Percentiles rank a stretch among this genome's conserved stretches.
Conservation (phyloP, 1,139 yeast species). For the Kodamaea anthophila region DNA sequence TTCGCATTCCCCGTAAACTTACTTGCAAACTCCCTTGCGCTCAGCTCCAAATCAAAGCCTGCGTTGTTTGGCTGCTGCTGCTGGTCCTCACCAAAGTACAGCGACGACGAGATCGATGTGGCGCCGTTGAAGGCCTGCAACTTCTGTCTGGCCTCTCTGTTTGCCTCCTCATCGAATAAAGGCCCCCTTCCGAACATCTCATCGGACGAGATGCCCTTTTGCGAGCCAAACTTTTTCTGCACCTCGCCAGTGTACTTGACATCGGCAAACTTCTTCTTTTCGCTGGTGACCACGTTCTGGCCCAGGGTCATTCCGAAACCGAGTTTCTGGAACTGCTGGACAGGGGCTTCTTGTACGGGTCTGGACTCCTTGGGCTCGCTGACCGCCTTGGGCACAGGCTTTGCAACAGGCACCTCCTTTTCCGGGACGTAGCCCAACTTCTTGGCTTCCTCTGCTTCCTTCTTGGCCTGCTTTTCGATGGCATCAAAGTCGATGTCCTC, state of each 20-base stretch:
- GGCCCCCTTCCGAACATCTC: conserved; percentile 87
- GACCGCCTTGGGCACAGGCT: conserved; percentile 9
- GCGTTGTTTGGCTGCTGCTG: conserved; percentile 25
- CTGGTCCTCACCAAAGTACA: conserved; percentile 88
- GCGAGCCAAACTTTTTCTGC: conserved; percentile 72
- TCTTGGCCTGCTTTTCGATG: conserved; percentile 78
- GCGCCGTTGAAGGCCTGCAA: conserved; percentile 81
- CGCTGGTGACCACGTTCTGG: conserved; percentile 25
- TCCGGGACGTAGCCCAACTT: conserved; percentile 66
- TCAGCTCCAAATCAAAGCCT: conserved; percentile 46
- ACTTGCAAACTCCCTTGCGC: conserved; percentile 64
- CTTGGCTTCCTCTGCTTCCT: conserved; percentile 71
- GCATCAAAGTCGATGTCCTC: conserved; percentile 87
- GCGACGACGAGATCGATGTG: conserved; percentile 81
- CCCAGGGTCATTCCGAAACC: conserved; percentile 80
- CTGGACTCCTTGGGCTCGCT: conserved; percentile 12
- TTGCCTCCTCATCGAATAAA: conserved; percentile 69
- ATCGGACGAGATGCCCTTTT: conserved; percentile 93
- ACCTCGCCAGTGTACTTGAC: conserved; percentile 64
- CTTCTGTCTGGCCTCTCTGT: conserved; percentile 72
- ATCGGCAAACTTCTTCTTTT: conserved; percentile 41
- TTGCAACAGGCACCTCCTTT: conserved; percentile 22
- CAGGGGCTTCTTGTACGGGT: conserved; percentile 53
- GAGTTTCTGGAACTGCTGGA: conserved; percentile 59
- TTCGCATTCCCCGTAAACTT: conserved; percentile 69